Evolutionary conservation across 805 yeast genomes (phyloP).

Genomic region (Candida namnaoensis): DNA sequence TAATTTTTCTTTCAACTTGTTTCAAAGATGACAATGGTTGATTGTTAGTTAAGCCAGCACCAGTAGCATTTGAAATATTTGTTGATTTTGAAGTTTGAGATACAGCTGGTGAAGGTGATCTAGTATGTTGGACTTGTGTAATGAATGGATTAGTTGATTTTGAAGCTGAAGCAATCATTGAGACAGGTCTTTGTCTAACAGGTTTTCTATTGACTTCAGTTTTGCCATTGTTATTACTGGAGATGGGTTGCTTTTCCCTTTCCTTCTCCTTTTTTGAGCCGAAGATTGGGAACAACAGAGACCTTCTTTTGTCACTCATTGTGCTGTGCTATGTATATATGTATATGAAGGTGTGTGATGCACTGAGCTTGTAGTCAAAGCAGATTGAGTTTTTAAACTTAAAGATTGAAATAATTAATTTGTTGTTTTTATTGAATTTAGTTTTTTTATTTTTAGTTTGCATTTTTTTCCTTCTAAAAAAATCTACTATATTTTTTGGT

Average conservation of each 20-base stretch:
- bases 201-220: conserved; percentile 18
- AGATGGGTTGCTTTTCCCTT: neutral
- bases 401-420: too few relatives aligned
- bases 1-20: too few relatives aligned
- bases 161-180: conserved; percentile 2
- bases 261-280: neutral
- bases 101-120: neutral
- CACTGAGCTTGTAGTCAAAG: too few relatives aligned
- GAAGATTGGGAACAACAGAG: conserved; percentile 14
- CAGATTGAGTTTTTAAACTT: too few relatives aligned
- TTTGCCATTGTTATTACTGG: conserved; percentile 5
- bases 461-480: too few relatives aligned
- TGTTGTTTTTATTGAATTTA: too few relatives aligned
- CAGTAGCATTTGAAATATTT: neutral
- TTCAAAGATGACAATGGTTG: too few relatives aligned
- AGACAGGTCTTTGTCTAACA: neutral
- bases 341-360: too few relatives aligned
- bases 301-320: conserved; percentile 9
- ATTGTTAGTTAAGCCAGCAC: too few relatives aligned
- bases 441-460: too few relatives aligned
- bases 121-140: neutral
- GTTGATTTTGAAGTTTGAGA: neutral
- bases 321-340: too few relatives aligned
- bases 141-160: neutral
- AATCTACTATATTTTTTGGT: too few relatives aligned